Evolutionary conservation across 2,329 filamentous ascomycete species (phyloP).

Genomic region (Cladophialophora psammophila): DNA sequence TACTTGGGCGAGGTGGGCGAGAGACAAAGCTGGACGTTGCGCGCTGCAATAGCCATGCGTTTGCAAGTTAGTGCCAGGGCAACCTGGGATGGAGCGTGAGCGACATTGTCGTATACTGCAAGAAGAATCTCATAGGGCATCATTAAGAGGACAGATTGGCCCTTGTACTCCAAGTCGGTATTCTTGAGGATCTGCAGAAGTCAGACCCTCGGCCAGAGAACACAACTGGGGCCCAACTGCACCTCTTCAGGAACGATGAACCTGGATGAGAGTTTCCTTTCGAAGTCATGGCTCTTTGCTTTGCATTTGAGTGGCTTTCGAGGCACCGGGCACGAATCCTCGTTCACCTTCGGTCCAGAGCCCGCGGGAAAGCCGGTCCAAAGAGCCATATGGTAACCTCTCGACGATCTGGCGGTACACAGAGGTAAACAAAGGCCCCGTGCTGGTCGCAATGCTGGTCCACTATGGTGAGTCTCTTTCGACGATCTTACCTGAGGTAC

Average conservation of each 20-base stretch:
- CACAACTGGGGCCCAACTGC: neutral
- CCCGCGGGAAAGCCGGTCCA: conserved; percentile 34
- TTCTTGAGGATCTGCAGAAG: conserved; percentile 19
- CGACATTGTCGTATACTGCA: conserved; percentile 35
- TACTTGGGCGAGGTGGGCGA: conserved; percentile 38
- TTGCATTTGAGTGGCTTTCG: conserved; percentile 33
- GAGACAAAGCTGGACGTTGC: conserved; percentile 34
- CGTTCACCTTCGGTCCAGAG: conserved; percentile 9
- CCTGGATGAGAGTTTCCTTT: conserved; percentile 34
- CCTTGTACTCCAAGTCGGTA: conserved; percentile 1
- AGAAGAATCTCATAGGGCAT: conserved; percentile 39
- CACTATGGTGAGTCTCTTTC: neutral
- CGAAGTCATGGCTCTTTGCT: conserved; percentile 36
- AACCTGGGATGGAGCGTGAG: conserved; percentile 38
- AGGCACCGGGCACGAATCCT: conserved; percentile 3
- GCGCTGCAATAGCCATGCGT: conserved; percentile 34
- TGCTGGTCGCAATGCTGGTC: neutral
- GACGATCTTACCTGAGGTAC: neutral
- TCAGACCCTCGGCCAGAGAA: neutral
- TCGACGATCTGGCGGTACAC: neutral
- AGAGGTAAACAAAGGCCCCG: neutral
- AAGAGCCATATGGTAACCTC: conserved; percentile 24
- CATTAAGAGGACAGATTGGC: conserved; percentile 28
- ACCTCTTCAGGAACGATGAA: conserved; percentile 36
- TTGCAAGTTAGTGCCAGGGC: conserved; percentile 41